Base-by-base conservation (phyloP, 371 early-diverging fungal species). In the Mucor mucedo region DNA sequence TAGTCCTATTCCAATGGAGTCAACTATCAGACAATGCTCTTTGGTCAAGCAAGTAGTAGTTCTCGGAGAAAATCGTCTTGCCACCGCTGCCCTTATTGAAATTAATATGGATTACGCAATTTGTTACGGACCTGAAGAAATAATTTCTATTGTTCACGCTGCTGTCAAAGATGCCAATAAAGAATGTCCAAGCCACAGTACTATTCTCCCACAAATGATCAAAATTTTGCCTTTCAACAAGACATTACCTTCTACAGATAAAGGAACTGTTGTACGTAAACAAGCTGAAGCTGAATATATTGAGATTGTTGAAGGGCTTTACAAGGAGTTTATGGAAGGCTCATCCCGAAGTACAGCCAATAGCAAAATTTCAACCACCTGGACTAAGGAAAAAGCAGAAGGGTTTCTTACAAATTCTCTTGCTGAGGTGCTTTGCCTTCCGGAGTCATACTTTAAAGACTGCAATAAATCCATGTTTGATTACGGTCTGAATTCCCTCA, bases 1-100 rank as follows among this genome's bases (percentile, higher is more conserved):
- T 8, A 76, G 74, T 28, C 81, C 81, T 9, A 16, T 71, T 0
- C 72, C 76, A 10, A 74, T 78, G 68, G 81, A 81, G 58, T 47
- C 49, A 1, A 38, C 59, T 5, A 69, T 81, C 14, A 62, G 67
- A 21, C 58, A 58, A 13, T 41, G 50, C 2, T 60, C 63, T 3
- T 28, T 81, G 5, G 53, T 81, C 7, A 52, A 62, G 2, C 58
- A 69, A 21, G 68, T 58, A 27, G 66, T 63, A 8, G 71, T 81
- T 16, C 8, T 78, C 16, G 81, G 77, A 4, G 63, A 69, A 11
- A 54, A 59, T 8, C 68, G 73, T 9, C 73, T 68, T 33, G 74
- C 71, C 29, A 75, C 78, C 10, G 63, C 59, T 53, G 71, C 65
- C 2, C 40, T 80, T 2, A 52, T 80, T 16, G 62, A 74, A 47